Base-by-base conservation (phyloP, 2,329 filamentous ascomycete species). In the Fusarium mangiferae region DNA sequence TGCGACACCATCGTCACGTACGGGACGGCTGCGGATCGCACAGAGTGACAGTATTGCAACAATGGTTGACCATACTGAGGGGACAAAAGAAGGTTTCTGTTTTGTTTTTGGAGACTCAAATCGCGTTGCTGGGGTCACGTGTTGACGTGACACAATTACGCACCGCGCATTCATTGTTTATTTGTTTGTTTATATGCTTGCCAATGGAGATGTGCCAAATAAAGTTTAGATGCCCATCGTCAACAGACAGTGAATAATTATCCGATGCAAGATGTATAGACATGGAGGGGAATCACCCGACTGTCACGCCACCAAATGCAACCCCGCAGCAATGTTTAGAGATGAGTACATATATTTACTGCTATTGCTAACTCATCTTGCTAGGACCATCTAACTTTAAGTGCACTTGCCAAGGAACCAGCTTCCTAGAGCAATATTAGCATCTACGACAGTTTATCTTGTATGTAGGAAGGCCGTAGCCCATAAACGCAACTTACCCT, bases 1-100 rank as follows among this genome's bases (percentile, higher is more conserved):
- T 75, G 77, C 3, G 69, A 17, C 17, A 49, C 59, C 72, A 79
- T 88, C 1, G 20, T 28, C 24, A 55, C 51, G 11, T 13, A 28
- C 15, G 35, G 5, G 7, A 26, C 8, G 7, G 18, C 12, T 13
- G 12, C 18, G 6, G 13, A 20, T 52, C 9, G 35, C 22, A 54
- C 24, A 41, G 4, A 41, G 24, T 22, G 18, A 28, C 2, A 22
- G 49, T 17, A 14, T 22, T 38, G 35, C 20, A 38, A 22, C 5
- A 10, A 38, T 2, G 13, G 28, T 18, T 13, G 35, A 55, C 51
- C 5, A 1, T 28, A 14, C 7, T 39, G 51, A 38, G 51, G 51
- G 35, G 35, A 26, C 35, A 54, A 14, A 18, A 54, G 7, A 38
- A 17, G 17, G 33, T 26, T 28, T 54, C 20, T 24, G 24, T 13